phyloP scores from a whole-genome alignment of 768 basidiomycete genomes.

The Leccinum incarnatum region DNA sequence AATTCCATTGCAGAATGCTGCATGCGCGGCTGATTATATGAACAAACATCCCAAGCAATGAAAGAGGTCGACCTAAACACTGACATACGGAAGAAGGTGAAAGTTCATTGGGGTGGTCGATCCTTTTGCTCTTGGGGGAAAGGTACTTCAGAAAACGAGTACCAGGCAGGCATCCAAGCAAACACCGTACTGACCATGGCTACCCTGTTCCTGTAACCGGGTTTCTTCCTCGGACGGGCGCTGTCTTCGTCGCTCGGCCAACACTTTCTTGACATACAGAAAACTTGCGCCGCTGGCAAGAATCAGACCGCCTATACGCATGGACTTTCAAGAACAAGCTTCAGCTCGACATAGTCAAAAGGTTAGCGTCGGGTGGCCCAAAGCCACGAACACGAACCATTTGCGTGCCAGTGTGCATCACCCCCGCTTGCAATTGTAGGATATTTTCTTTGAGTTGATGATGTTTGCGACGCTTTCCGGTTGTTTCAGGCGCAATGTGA shows the following conservation, averaged over 20 bases:
- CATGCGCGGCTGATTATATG: neutral
- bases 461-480: neutral
- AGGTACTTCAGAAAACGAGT: slow-evolving; percentile 12
- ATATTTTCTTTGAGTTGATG: neutral
- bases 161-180: neutral
- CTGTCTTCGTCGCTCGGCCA: slow-evolving; percentile 26
- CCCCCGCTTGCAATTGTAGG: neutral
- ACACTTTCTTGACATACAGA: slow-evolving; percentile 30
- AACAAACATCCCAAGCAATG: neutral
- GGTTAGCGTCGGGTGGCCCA: neutral
- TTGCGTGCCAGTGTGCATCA: slow-evolving; percentile 14
- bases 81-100: neutral
- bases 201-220: slow-evolving; percentile 11
- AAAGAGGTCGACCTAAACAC: neutral
- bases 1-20: slow-evolving; percentile 2
- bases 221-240: slow-evolving; percentile 17
- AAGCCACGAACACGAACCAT: slow-evolving; percentile 13
- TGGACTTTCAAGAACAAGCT: slow-evolving; percentile 10
- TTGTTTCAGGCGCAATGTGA: neutral
- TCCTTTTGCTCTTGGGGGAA: slow-evolving; percentile 5
- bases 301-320: slow-evolving; percentile 29
- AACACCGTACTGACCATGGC: slow-evolving; percentile 1
- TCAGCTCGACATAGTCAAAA: neutral
- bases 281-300: slow-evolving; percentile 30
- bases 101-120: slow-evolving; percentile 7